Conservation (phyloP, 2,329 filamentous ascomycete species). For the Cytospora mali region DNA sequence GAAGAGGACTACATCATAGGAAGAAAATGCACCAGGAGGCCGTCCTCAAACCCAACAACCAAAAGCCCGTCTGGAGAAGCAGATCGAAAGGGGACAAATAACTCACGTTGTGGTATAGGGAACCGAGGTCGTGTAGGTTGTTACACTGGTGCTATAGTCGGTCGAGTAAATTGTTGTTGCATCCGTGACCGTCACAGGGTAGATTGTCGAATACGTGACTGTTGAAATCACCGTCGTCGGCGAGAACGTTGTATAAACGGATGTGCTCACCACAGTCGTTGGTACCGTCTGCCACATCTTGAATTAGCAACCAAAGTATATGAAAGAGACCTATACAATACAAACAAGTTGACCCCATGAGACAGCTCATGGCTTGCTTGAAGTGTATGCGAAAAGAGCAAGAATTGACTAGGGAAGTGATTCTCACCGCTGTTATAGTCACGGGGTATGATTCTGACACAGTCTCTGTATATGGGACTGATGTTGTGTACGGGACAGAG, state of each 20-base stretch:
- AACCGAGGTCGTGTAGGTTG: slow-evolving; percentile 7
- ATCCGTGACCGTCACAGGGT: slow-evolving; percentile 14
- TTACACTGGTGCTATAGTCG: neutral
- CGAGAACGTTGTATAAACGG: slow-evolving; percentile 30
- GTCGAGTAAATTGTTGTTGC: slow-evolving; percentile 11
- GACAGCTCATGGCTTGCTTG: neutral
- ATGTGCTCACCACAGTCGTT: slow-evolving; percentile 29
- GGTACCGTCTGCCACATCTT: neutral
- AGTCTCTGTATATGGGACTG: slow-evolving; percentile 14
- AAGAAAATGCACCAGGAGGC: neutral
- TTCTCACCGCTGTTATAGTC: slow-evolving; percentile 2
- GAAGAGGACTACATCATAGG: neutral
- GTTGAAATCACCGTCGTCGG: slow-evolving; percentile 5
- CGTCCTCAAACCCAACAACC: neutral
- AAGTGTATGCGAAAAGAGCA: neutral
- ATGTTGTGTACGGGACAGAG: slow-evolving; percentile 1
- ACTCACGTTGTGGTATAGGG: slow-evolving; percentile 9
- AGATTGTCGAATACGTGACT: neutral
- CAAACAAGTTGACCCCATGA: neutral
- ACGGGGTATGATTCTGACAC: neutral
- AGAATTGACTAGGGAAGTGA: neutral
- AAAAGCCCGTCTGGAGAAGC: neutral
- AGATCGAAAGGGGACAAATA: neutral
- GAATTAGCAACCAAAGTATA: neutral
- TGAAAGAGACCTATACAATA: neutral